A percentile compares a stretch with the other conserved stretches of the same genome.
phyloP scores from a whole-genome alignment of 805 yeast genomes.

The Monosporozyma servazzii region DNA sequence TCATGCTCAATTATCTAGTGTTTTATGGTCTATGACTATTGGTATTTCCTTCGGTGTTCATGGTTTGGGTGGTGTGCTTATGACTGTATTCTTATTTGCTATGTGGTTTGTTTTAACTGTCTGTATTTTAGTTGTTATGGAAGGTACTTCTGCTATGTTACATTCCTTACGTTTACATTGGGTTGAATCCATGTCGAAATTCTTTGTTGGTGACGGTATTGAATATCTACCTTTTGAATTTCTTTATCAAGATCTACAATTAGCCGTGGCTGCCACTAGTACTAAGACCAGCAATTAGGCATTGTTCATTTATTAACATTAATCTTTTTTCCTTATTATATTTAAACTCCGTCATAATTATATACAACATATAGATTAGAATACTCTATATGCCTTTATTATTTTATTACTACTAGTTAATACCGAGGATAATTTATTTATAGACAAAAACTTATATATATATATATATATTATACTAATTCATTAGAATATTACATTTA shows the following conservation, averaged over 20 bases:
- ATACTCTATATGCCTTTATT: too few relatives aligned
- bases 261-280: background rate
- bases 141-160: slow-evolving; percentile 79
- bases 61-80: slow-evolving; percentile 46
- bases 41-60: slow-evolving; percentile 49
- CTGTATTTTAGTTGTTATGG: slow-evolving; percentile 64
- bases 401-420: too few relatives aligned
- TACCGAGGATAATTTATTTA: too few relatives aligned
- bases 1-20: slow-evolving; percentile 68
- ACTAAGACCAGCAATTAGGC: background rate
- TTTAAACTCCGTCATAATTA: background rate
- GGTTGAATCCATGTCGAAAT: slow-evolving; percentile 78
- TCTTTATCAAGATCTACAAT: slow-evolving; percentile 13
- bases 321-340: background rate
- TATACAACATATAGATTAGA: background rate
- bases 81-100: slow-evolving; percentile 54
- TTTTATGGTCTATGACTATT: slow-evolving; percentile 70
- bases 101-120: slow-evolving; percentile 71
- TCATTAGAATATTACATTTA: slow-evolving; percentile 16
- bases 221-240: slow-evolving; percentile 59
- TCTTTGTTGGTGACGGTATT: slow-evolving; percentile 68
- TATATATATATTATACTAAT: background rate
- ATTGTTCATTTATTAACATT: background rate
- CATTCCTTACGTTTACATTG: slow-evolving; percentile 70
- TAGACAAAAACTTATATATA: too few relatives aligned